phyloP scores from a whole-genome alignment of 805 yeast species.

The Metschnikowia orientalis region DNA sequence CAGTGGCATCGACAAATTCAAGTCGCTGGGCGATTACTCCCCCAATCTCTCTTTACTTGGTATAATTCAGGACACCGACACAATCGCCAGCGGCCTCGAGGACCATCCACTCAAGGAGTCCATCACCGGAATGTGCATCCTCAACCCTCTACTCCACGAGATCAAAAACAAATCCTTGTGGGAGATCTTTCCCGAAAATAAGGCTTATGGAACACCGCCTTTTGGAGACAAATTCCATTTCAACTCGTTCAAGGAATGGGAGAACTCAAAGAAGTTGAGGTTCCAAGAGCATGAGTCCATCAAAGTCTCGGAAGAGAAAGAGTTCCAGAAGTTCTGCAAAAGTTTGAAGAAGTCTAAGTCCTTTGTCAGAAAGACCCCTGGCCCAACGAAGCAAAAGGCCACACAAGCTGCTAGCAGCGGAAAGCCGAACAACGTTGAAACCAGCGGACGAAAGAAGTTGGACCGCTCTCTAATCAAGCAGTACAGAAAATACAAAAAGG shows the following conservation, averaged over 20 bases:
- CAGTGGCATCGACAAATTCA: conserved; percentile 5
- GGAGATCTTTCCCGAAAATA: conserved; percentile 34
- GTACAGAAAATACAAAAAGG: conserved; percentile 20
- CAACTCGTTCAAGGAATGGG: conserved; percentile 35
- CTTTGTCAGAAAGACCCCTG: conserved; percentile 20
- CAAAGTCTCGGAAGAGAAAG: conserved; percentile 18
- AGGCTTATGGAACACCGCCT: conserved; percentile 33
- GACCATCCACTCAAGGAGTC: conserved; percentile 38
- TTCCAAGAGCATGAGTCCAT: conserved; percentile 16
- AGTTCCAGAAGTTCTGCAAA: conserved; percentile 21
- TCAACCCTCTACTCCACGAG: conserved; percentile 31
- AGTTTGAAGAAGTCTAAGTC: conserved; percentile 23
- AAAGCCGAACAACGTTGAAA: conserved; percentile 2
- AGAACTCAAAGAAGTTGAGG: conserved; percentile 23
- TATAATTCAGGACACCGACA: conserved; percentile 8
- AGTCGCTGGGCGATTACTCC: conserved; percentile 2
- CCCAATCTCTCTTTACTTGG: conserved; percentile 13
- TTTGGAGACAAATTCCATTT: conserved; percentile 24
- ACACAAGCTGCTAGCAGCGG: conserved; percentile 1
- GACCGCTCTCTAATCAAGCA: conserved; percentile 33
- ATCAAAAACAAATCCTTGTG: conserved; percentile 39
- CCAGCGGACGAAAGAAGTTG: conserved; percentile 30
- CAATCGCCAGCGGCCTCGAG: conserved; percentile 23
- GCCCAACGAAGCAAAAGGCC: background rate
- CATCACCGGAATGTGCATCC: conserved; percentile 36